A percentile compares a stretch with the other conserved stretches of the same genome.
Evolutionary conservation across 2,329 filamentous ascomycete species (phyloP).

Genomic region (Venturia aucupariae): DNA sequence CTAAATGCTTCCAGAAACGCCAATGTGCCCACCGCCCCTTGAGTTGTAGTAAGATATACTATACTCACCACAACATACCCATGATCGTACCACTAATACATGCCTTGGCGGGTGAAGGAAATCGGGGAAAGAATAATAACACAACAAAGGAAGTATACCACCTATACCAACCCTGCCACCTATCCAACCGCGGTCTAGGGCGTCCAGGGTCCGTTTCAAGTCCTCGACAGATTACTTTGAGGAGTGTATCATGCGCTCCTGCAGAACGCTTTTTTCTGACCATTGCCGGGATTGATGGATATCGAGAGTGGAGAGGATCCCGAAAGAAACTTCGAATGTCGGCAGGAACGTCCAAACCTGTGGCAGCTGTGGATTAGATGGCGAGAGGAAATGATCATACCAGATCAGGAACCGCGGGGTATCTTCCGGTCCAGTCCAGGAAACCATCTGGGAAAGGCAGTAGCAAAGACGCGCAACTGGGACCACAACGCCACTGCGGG

Average conservation of each 20-base stretch:
- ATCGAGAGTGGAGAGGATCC: no score
- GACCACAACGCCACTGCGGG: neutral
- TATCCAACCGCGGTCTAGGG: neutral
- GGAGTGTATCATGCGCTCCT: no score
- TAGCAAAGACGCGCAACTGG: neutral
- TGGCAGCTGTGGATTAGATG: constrained; percentile 4
- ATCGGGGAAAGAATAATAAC: neutral
- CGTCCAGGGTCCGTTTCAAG: neutral
- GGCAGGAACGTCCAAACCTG: neutral
- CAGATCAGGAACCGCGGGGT: neutral
- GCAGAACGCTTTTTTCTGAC: no score
- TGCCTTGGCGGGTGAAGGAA: neutral
- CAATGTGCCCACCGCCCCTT: neutral
- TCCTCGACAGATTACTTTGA: neutral
- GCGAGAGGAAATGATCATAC: neutral
- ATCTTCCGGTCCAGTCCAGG: neutral
- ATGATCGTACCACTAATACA: neutral
- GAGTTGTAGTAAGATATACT: constrained; percentile 1
- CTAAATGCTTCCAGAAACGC: neutral
- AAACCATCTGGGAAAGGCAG: neutral
- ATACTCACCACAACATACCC: neutral
- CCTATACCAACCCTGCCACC: neutral
- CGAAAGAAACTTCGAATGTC: no score
- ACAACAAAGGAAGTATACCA: neutral
- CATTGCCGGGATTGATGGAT: neutral